Percentiles rank a stretch among this genome's conserved stretches.
Evolutionary conservation across 176 grass and related monocot species (phyloP).

Genomic region (Stipa capillata): DNA sequence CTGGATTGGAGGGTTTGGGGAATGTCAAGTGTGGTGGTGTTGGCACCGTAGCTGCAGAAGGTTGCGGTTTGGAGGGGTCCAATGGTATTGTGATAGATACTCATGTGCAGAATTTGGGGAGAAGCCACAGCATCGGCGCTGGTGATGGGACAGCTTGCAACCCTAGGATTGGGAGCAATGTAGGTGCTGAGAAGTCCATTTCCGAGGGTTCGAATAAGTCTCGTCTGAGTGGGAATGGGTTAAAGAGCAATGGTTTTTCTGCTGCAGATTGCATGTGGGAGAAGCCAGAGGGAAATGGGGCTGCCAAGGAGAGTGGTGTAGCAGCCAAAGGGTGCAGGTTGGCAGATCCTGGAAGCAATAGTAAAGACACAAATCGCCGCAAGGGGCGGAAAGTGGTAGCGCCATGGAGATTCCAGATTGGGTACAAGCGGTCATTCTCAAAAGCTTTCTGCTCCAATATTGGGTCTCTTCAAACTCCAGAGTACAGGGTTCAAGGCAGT

Average conservation of each 20-base stretch:
- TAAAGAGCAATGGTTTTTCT: constrained; percentile 12
- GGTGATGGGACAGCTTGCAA: not conserved
- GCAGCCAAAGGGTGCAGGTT: constrained; percentile 18
- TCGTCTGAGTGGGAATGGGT: not conserved
- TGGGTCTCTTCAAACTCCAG: not conserved
- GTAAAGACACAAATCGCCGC: not conserved
- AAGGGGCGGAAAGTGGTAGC: constrained; percentile 47
- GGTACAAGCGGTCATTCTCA: constrained; percentile 47
- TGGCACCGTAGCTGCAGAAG: not conserved
- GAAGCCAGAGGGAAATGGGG: not conserved
- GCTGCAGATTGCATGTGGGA: not conserved
- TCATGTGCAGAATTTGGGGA: not conserved
- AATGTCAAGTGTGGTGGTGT: not conserved
- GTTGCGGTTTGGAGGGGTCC: not conserved
- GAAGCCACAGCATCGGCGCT: not conserved
- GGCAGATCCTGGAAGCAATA: not conserved
- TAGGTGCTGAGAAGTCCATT: not conserved
- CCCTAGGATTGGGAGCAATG: not conserved
- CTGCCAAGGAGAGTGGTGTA: not conserved
- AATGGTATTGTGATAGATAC: not conserved
- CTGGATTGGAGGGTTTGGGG: not conserved
- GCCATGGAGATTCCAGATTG: constrained; percentile 71
- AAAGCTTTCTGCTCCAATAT: constrained; percentile 24
- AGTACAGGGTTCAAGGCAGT: not conserved
- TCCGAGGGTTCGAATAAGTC: not conserved